Conservation (phyloP, 192 early-diverging fungal species). For the Rhizophagus sp. region DNA sequence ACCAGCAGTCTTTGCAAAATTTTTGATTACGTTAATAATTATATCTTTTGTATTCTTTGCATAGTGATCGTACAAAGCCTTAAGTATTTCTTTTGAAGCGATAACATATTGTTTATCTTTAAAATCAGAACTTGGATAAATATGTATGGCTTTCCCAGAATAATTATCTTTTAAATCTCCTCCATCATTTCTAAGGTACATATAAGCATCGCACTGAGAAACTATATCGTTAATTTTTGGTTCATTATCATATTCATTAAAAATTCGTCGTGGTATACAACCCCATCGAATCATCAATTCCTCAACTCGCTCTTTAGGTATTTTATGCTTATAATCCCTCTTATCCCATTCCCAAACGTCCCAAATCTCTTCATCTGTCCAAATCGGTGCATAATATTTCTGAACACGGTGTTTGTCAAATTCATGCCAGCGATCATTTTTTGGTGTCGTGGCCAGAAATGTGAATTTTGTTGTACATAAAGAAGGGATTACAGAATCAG, state of each 20-base stretch:
- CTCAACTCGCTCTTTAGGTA: slow-evolving; percentile 8
- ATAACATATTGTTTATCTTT: slow-evolving; percentile 20
- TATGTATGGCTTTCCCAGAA: slow-evolving; percentile 17
- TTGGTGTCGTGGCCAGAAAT: slow-evolving; percentile 9
- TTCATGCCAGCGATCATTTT: slow-evolving; percentile 13
- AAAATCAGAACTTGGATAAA: slow-evolving; percentile 18
- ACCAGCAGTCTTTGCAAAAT: not conserved
- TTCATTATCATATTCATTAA: slow-evolving; percentile 26
- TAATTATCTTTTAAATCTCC: slow-evolving; percentile 2
- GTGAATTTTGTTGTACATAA: too few species aligned
- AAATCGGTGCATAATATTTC: slow-evolving; percentile 25
- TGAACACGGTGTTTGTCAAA: not conserved
- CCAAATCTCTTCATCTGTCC: slow-evolving; percentile 22
- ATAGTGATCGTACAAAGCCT: slow-evolving; percentile 10
- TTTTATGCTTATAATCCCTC: slow-evolving; percentile 10
- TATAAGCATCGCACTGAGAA: slow-evolving; percentile 3
- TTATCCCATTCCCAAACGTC: not conserved
- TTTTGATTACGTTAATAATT: too few species aligned
- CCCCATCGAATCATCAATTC: not conserved
- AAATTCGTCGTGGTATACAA: slow-evolving; percentile 16
- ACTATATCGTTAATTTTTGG: not conserved
- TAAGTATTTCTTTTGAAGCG: not conserved
- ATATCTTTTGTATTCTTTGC: too few species aligned
- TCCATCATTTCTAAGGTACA: slow-evolving; percentile 9
- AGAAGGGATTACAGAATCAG: too few species aligned